Conservation (phyloP, 2,329 filamentous ascomycete species). For the Aspergillus viridinutans region DNA sequence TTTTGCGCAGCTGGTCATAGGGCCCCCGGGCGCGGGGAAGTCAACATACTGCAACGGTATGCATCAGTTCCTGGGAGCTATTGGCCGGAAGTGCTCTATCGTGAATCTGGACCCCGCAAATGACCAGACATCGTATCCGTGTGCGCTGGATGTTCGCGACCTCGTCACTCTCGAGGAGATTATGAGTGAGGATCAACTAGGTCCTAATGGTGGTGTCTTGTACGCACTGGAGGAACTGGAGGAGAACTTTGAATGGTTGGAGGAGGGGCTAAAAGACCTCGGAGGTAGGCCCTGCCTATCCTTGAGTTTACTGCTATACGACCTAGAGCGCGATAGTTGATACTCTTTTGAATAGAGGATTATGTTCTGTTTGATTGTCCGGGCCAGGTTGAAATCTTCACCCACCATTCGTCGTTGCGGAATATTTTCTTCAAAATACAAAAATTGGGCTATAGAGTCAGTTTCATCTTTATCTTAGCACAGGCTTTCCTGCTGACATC, state of each 20-base stretch:
- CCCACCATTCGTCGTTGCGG: conserved; percentile 84
- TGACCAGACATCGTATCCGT: conserved; percentile 83
- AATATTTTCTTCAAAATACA: conserved; percentile 89
- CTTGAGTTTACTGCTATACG: not conserved
- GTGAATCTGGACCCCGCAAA: conserved; percentile 98
- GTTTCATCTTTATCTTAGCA: conserved; percentile 28
- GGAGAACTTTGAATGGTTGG: conserved; percentile 88
- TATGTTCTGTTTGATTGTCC: conserved; percentile 96
- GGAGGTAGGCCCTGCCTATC: conserved; percentile 46
- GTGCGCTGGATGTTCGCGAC: conserved; percentile 83
- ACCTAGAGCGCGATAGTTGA: conserved; percentile 1
- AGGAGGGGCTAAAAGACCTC: conserved; percentile 71
- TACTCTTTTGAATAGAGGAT: conserved; percentile 56
- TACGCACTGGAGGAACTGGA: conserved; percentile 96
- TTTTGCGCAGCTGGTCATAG: conserved; percentile 76
- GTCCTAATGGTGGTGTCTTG: conserved; percentile 86
- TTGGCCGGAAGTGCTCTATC: conserved; percentile 88
- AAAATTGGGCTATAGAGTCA: conserved; percentile 85
- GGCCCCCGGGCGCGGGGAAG: conserved; percentile 93
- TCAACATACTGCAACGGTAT: conserved; percentile 99
- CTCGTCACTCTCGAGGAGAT: conserved; percentile 89
- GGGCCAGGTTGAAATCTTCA: conserved; percentile 95
- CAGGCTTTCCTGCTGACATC: conserved; percentile 3
- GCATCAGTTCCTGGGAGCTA: conserved; percentile 96
- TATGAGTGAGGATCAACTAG: conserved; percentile 85